These are phyloP conservation scores for Leptodontidium sp. DNA, from an alignment of 2,329 filamentous ascomycete genomes.

Conservation along the genomic window DNA sequence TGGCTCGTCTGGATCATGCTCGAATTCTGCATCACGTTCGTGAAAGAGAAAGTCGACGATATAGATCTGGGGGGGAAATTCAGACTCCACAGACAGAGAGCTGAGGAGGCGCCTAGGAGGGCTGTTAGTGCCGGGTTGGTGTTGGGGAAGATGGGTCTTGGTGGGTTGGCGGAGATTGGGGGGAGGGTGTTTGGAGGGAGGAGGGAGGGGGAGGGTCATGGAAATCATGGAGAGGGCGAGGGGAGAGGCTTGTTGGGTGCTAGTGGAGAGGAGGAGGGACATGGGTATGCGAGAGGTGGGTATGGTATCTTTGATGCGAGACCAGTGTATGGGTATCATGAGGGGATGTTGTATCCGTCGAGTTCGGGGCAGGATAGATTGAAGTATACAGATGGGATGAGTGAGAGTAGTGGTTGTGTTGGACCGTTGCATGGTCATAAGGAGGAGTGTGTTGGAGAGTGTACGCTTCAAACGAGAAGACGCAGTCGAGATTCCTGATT, in stretches of 20 bases:
- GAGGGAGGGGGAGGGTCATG: neutral
- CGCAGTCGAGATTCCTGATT: slow-evolving; percentile 19
- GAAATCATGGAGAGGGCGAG: slow-evolving; percentile 13
- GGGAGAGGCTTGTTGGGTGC: slow-evolving; percentile 16
- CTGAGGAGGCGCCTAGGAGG: slow-evolving; percentile 17
- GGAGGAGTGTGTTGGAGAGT: slow-evolving; percentile 24
- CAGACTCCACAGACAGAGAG: neutral
- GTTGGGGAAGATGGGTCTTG: slow-evolving; percentile 14
- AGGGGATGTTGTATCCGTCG: slow-evolving; percentile 19
- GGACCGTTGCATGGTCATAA: slow-evolving; percentile 24
- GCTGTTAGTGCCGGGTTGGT: neutral
- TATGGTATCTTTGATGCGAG: slow-evolving; percentile 11
- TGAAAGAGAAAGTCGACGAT: slow-evolving; percentile 26
- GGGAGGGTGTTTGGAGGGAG: slow-evolving; percentile 12
- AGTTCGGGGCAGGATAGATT: slow-evolving; percentile 8
- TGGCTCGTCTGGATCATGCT: slow-evolving; percentile 31
- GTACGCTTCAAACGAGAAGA: slow-evolving; percentile 19
- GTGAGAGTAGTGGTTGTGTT: slow-evolving; percentile 30
- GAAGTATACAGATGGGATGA: slow-evolving; percentile 25
- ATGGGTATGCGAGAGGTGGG: neutral
- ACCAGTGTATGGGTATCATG: slow-evolving; percentile 22
- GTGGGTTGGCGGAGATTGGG: slow-evolving; percentile 17
- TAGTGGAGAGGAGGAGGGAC: neutral
- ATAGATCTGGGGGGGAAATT: slow-evolving; percentile 19
- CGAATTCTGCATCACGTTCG: slow-evolving; percentile 21